These are phyloP conservation scores for Turritis glabra DNA, from an alignment of 345 rosid genomes.

Conservation along the genomic window DNA sequence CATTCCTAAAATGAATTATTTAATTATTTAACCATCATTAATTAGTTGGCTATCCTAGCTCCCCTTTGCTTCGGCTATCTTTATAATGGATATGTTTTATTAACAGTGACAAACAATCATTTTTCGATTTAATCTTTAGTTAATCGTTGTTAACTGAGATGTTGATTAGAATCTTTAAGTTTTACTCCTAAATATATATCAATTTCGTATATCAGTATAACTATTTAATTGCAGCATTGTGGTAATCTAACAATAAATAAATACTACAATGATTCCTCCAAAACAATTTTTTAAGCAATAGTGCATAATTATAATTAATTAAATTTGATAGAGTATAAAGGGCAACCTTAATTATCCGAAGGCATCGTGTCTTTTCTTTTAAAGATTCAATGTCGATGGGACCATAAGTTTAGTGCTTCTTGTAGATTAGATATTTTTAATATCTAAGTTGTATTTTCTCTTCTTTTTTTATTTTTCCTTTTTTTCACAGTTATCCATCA, in stretches of 20 bases:
- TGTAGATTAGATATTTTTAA: conserved; percentile 32
- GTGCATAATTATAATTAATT: conserved; percentile 6
- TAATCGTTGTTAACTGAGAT: no score
- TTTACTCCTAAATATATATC: neutral
- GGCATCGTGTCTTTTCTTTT: conserved; percentile 35
- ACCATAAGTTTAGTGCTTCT: conserved; percentile 30
- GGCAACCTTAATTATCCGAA: conserved; percentile 37
- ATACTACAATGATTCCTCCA: conserved; percentile 10
- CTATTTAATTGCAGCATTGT: neutral
- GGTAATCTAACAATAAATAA: neutral
- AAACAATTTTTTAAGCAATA: neutral
- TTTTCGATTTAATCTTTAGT: no score
- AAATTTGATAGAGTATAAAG: conserved; percentile 23
- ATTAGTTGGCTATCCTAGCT: no score
- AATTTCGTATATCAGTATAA: neutral
- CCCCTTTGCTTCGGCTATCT: no score
- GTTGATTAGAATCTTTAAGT: no score
- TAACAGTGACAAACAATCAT: no score
- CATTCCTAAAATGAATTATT: no score
- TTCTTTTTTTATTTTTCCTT: neutral
- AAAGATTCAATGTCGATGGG: conserved; percentile 34
- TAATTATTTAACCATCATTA: no score
- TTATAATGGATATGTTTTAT: no score
- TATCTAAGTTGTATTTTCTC: neutral
- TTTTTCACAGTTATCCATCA: neutral